Base-by-base conservation (phyloP, 306 rosid genomes). In the Medicago arabica region DNA sequence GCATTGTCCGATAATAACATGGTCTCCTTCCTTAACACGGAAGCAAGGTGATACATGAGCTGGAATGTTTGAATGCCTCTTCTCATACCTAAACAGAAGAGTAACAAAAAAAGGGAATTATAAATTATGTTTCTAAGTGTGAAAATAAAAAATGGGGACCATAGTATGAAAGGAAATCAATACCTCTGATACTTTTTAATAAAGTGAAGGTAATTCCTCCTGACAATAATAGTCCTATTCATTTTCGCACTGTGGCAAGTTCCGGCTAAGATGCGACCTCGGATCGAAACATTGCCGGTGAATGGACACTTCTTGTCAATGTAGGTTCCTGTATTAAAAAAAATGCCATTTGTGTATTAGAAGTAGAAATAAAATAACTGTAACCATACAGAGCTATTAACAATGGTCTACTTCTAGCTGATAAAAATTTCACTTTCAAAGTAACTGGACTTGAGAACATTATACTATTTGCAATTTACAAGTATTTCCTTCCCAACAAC, bases 1-100 rank as follows among this genome's bases (percentile, higher is more conserved):
- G 98, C 98, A 90, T 60, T 93, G 98, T 15, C 96, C 96, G 13
- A 93, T 82, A 50, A 78, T 89, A 5, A 90, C 95, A 49, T 93
- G 91, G 81, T 93, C 96, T 15, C 98, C 98, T 75, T 93, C 98
- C 83, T 89, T 90, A 82, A 89, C 93, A 69, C 98, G 93, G 83
- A 90, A 93, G 86, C 93, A 87, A 9, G 96, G 95, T 31, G 98
- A 90, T 13, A 86, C 39, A 8, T 89, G 96, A 1, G 98, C 93
- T 17, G 96, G 78, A 39, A 90, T 89, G 75, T 90, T 93, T 0
- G 98, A 93, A 66, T 93, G 96, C 73, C 98, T 82, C 68, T 87
- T 93, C 85, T 93, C 96, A 59, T 87, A 93, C 62, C 98, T 90
- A 61, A 21, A 7, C 3, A 38, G 31, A 60, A 51, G 82, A 61